phyloP scores from a whole-genome alignment of 1,284 basidiomycete genomes.

The Tilletiopsis washingtonensis region DNA sequence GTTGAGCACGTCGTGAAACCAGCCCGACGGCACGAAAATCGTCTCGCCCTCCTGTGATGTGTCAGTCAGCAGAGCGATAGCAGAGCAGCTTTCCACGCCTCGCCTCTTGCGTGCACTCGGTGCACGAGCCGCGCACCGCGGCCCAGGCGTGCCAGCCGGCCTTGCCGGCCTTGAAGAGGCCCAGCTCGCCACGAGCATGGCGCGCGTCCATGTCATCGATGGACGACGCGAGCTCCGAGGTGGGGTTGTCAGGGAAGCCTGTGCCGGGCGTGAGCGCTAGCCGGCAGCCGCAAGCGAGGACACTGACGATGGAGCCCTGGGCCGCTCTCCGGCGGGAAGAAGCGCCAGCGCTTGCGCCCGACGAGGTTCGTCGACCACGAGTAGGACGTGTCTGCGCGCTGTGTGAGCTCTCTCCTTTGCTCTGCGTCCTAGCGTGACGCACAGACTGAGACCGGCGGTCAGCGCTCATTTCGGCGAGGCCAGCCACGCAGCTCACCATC shows the following conservation, averaged over 20 bases:
- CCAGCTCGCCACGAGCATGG: constrained; percentile 24
- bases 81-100: not conserved
- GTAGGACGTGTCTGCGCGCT: constrained; percentile 51
- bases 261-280: too few relatives aligned
- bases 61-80: not conserved
- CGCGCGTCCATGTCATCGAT: constrained; percentile 19
- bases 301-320: constrained; percentile 31
- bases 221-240: constrained; percentile 33
- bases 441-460: not conserved
- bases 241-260: constrained; percentile 32
- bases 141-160: constrained; percentile 16
- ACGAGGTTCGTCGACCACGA: constrained; percentile 56
- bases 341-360: constrained; percentile 54
- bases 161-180: constrained; percentile 5
- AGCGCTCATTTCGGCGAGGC: not conserved
- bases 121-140: constrained; percentile 2
- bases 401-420: not conserved
- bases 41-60: constrained; percentile 23
- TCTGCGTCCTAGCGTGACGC: not conserved
- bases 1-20: constrained; percentile 46
- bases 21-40: constrained; percentile 42
- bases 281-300: not conserved
- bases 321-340: constrained; percentile 51
- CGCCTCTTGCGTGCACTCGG: constrained; percentile 11
- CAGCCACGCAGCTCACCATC: constrained; percentile 14